A percentile compares a stretch with the other conserved stretches of the same genome.
Evolutionary conservation across 2,329 filamentous ascomycete species (phyloP).

Genomic region (Hymenoscyphus albidus): DNA sequence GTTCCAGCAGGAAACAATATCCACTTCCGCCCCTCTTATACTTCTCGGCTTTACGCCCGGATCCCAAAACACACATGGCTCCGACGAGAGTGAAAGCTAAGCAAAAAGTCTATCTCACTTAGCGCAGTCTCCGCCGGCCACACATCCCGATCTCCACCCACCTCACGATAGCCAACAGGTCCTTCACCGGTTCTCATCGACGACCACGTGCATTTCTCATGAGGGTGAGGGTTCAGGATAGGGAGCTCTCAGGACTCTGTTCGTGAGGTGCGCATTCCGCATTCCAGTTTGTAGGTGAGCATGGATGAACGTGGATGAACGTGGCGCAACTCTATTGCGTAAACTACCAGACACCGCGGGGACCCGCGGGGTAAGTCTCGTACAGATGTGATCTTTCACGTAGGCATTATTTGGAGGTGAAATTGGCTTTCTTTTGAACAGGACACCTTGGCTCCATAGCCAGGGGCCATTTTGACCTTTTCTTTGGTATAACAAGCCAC

Average conservation of each 20-base stretch:
- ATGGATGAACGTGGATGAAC: background rate
- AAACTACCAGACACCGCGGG: background rate
- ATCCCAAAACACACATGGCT: no score
- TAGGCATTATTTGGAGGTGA: background rate
- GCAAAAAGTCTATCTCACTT: slow-evolving; percentile 10
- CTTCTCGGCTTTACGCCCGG: no score
- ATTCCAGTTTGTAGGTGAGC: background rate
- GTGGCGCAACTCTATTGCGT: slow-evolving; percentile 2
- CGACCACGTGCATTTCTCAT: background rate
- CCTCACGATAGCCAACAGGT: slow-evolving; percentile 5
- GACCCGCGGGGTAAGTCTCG: background rate
- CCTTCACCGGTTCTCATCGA: background rate
- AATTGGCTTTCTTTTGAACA: background rate
- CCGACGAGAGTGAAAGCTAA: background rate
- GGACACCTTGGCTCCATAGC: background rate
- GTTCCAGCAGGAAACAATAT: no score
- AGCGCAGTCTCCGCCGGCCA: background rate
- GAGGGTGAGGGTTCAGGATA: background rate
- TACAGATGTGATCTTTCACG: background rate
- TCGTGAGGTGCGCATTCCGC: background rate
- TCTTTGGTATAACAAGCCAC: background rate
- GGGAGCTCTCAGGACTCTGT: background rate
- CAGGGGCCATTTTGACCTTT: background rate
- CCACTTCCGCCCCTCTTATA: no score
- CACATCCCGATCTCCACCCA: background rate